Base-by-base conservation (phyloP, 805 yeast species). In the Yamadazyma paraphyllophila region DNA sequence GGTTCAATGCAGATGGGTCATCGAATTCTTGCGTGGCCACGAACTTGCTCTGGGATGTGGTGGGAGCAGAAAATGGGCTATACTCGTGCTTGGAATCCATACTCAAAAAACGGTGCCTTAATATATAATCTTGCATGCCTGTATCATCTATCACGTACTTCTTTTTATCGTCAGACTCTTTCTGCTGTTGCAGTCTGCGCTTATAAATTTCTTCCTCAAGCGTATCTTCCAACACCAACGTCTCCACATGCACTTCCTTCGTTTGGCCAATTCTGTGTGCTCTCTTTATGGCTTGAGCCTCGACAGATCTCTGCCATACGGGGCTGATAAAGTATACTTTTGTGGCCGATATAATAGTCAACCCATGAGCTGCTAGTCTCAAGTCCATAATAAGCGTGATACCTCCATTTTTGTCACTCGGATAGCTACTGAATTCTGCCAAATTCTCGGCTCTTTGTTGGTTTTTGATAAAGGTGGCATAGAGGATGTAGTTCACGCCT, bases 211-310 rank as follows among this genome's bases (percentile, higher is more conserved):
- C 85, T 59, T 83, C 85, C 52, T 84, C 90, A 39, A 84, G 67
- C 0, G 89, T 84, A 4, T 77, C 82, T 42, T 73, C 66, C 53
- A 84, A 58, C 2, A 84, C 77, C 46, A 84, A 62, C 0, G 89
- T 84, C 55, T 84, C 89, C n/a, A 84, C 90, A 57, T 61, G 64
- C 0, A 84, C 89, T 15, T 78, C 79, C n/a, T 71, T 64, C 0
- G 70, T 66, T 52, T 84, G 90, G 0, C 91, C 90, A 58, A 84
- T 84, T 61, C 90, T 74, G 62, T 84, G 91, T 0, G 89, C 85
- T 66, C 91, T 76, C 52, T 85, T 83, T 39, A 84, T 82, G 0
- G 89, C 89, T 55, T 84, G 90, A 0, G 89, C 89, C 57, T 84
- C 90, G 14, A 80, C 68, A 0, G 85, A 75, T 45, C 80, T 71